Evolutionary conservation across 2,329 filamentous ascomycete species (phyloP).

Genomic region (Pseudogymnoascus sp.): DNA sequence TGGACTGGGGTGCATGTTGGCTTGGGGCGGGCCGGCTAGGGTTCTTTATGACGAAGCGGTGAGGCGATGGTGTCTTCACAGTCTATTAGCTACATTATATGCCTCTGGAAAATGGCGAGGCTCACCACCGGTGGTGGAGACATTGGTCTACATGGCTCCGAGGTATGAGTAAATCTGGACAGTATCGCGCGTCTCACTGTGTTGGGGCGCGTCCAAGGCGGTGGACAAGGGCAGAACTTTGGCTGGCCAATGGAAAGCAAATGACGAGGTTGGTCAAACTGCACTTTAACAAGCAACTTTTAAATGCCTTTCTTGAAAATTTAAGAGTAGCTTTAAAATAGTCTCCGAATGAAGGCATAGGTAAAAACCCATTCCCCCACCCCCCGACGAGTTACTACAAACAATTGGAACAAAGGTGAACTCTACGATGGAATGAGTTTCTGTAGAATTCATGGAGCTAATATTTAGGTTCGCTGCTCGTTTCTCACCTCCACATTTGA

Average conservation of each 20-base stretch:
- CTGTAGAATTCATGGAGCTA: not conserved
- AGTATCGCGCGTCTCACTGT: not conserved
- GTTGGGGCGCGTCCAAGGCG: not conserved
- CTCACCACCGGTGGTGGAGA: constrained; percentile 29
- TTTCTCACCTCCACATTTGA: not conserved
- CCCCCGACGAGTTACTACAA: not conserved
- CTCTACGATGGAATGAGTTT: not conserved
- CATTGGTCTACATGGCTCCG: constrained; percentile 19
- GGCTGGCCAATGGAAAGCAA: not conserved
- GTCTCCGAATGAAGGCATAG: not conserved
- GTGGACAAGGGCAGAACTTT: not conserved
- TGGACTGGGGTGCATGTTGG: constrained; percentile 19
- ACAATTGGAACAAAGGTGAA: not conserved
- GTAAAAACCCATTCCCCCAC: not conserved
- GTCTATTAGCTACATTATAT: constrained; percentile 14
- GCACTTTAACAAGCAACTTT: not conserved
- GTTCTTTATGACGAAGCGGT: constrained; percentile 31
- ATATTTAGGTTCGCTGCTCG: not conserved
- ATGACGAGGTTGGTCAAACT: not conserved
- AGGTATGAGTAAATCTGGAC: not conserved
- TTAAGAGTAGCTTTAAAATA: not conserved
- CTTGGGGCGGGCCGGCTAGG: constrained; percentile 18
- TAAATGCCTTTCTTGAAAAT: not conserved
- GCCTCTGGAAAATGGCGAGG: not conserved
- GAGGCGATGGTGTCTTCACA: constrained; percentile 32